A percentile compares a stretch with the other conserved stretches of the same genome.
Conservation (phyloP, 768 basidiomycete genomes). For the Macrolepiota dolichaula region DNA sequence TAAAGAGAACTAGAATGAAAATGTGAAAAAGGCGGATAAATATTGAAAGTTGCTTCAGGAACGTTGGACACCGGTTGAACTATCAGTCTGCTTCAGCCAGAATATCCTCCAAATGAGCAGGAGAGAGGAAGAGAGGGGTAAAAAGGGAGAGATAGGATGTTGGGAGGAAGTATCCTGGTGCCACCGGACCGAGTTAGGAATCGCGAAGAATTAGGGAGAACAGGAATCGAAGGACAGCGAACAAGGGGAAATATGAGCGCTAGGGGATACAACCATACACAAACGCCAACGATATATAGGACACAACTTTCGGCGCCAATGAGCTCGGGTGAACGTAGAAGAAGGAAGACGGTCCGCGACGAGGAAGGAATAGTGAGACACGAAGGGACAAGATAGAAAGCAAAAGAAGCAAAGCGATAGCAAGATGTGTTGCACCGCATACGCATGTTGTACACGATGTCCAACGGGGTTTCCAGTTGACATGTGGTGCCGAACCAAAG, state of each 20-base stretch:
- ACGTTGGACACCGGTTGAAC: not conserved
- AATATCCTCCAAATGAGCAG: not conserved
- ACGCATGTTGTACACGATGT: not conserved
- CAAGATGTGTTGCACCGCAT: slow-evolving; percentile 1
- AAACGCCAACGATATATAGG: slow-evolving; percentile 4
- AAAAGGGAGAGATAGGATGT: not conserved
- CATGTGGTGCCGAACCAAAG: slow-evolving; percentile 2
- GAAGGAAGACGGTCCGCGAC: not conserved
- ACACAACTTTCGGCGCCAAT: slow-evolving; percentile 6
- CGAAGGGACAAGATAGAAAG: slow-evolving; percentile 3
- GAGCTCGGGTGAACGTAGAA: not conserved
- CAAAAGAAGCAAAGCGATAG: slow-evolving; percentile 11
- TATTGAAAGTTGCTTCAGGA: slow-evolving; percentile 5
- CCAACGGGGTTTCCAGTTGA: slow-evolving; percentile 10
- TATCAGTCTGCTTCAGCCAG: not conserved
- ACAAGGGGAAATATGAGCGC: not conserved
- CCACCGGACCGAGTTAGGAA: not conserved
- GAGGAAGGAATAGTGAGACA: not conserved
- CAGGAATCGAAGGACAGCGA: not conserved
- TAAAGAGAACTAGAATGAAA: not conserved
- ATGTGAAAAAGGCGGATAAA: slow-evolving; percentile 6
- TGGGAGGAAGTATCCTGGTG: not conserved
- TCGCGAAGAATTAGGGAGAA: not conserved
- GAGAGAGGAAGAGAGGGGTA: not conserved
- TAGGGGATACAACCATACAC: slow-evolving; percentile 2